These are phyloP conservation scores for Chytriomyces sp. DNA, from an alignment of 192 early-diverging fungal species.

Conservation along the genomic window DNA sequence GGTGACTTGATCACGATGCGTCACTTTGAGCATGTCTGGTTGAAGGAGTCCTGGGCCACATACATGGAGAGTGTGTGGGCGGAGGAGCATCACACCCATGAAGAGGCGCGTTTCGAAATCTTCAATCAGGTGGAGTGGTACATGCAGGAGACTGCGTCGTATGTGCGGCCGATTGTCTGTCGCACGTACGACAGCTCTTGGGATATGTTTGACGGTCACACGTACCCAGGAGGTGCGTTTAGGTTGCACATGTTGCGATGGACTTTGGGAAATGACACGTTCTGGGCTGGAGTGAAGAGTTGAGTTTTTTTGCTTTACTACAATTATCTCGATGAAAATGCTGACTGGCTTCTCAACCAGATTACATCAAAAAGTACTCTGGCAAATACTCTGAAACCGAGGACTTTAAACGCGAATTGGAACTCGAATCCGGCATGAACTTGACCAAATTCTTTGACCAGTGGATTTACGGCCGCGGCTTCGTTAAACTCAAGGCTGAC, in stretches of 20 bases:
- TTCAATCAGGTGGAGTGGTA: slow-evolving; percentile 36
- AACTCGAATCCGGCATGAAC: slow-evolving; percentile 79
- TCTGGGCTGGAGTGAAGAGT: slow-evolving; percentile 56
- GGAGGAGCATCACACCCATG: slow-evolving; percentile 45
- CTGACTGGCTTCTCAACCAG: neutral
- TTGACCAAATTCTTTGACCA: slow-evolving; percentile 81
- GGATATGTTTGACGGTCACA: slow-evolving; percentile 60
- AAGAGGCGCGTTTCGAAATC: slow-evolving; percentile 45
- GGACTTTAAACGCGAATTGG: slow-evolving; percentile 74
- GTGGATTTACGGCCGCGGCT: slow-evolving; percentile 91
- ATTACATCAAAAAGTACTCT: slow-evolving; percentile 50
- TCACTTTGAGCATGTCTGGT: slow-evolving; percentile 65
- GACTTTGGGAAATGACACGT: slow-evolving; percentile 53
- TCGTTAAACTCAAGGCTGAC: slow-evolving; percentile 77
- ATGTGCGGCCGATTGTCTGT: slow-evolving; percentile 56
- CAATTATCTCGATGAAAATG: neutral
- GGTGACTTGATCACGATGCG: slow-evolving; percentile 62
- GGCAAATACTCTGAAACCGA: slow-evolving; percentile 54
- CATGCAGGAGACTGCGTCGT: slow-evolving; percentile 37
- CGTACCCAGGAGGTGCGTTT: slow-evolving; percentile 59
- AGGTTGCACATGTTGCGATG: slow-evolving; percentile 59
- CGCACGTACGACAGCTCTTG: slow-evolving; percentile 56
- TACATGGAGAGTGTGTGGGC: slow-evolving; percentile 47
- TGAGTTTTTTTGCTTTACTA: slow-evolving; percentile 10
- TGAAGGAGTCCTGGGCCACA: slow-evolving; percentile 66